Base-by-base conservation (phyloP, 2,329 filamentous ascomycete species). In the Endoconidiophora polonica region DNA sequence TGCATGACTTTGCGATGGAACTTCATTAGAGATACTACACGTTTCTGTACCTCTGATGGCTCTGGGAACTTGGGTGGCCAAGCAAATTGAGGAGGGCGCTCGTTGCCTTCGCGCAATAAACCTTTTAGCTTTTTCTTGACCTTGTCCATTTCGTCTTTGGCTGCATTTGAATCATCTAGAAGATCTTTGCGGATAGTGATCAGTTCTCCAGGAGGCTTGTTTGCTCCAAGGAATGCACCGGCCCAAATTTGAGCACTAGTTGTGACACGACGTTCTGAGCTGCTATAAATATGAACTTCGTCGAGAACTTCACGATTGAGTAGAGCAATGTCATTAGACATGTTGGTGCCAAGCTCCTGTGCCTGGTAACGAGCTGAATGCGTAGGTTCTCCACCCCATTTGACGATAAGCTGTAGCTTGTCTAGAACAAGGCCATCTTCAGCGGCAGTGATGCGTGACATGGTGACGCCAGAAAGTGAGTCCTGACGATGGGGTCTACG, bases 51-150 rank as follows among this genome's bases (percentile, higher is more conserved):
- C 57, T 94, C 79, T 23, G 87, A 93, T 2, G 91, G 91, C 62
- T 98, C 91, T 1, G 88, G 86, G 66, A 91, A 91, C 56, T 91
- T 90, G 40, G 86, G 79, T 2, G 91, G 91, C 91, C 91, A 98
- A n/a, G 91, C 86, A 61, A 98, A 98, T 60, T 98, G 87, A 16
- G 90, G 80, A 7, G 91, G 91, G 1, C 90, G 85, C 60, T 91
- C 84, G 54, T 87, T 86, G n/a, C 90, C 91, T 63, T 94, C 85
- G 26, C 91, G 80, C 52, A 98, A 66, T 18, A 98, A 72, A 1
- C 86, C 81, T 68, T 98, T 98, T 24, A 98, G 74, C 77, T 94
- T 95, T 76, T 98, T 98, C 73, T 98, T 98, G 50, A 98, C 91
- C 66, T 94, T 95, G 66, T 98, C 93, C 84, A 95, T 98, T 60